These are phyloP conservation scores for Coemansia sp. DNA, from an alignment of 192 early-diverging fungal genomes.

Conservation along the genomic window DNA sequence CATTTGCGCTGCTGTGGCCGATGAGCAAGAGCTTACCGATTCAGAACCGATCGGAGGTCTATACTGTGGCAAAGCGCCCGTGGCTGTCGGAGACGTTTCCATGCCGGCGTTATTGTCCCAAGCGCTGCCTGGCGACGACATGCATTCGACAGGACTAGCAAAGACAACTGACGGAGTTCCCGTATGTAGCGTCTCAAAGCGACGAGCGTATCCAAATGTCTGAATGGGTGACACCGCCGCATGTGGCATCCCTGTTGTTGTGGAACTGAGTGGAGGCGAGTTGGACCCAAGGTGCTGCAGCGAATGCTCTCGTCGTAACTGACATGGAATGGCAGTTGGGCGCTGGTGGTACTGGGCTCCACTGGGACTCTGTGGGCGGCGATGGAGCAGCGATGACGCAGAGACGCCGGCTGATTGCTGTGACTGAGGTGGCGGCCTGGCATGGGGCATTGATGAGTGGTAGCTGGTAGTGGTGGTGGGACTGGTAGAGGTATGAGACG, in stretches of 20 bases:
- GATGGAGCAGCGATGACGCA: conserved; percentile 6
- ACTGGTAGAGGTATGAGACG: not conserved
- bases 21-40: conserved; percentile 17
- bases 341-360: conserved; percentile 10
- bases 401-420: not conserved
- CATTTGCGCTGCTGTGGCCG: conserved; percentile 23
- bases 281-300: conserved; percentile 8
- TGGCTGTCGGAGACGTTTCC: conserved; percentile 11
- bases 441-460: not conserved
- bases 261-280: conserved; percentile 13
- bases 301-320: conserved; percentile 26
- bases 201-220: conserved; percentile 2
- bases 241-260: conserved; percentile 7
- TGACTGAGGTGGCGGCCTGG: not conserved
- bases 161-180: conserved; percentile 7
- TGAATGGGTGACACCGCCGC: conserved; percentile 8
- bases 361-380: conserved; percentile 12
- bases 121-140: conserved; percentile 15
- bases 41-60: conserved; percentile 15
- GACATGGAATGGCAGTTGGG: not conserved
- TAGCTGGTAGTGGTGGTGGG: conserved; percentile 2
- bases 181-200: not conserved
- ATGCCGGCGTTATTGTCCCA: conserved; percentile 21
- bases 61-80: not conserved
- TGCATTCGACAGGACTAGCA: conserved; percentile 20